Evolutionary conservation across 805 yeast species (phyloP).

Genomic region (Saccharomycopsis oosterbeekiorum): DNA sequence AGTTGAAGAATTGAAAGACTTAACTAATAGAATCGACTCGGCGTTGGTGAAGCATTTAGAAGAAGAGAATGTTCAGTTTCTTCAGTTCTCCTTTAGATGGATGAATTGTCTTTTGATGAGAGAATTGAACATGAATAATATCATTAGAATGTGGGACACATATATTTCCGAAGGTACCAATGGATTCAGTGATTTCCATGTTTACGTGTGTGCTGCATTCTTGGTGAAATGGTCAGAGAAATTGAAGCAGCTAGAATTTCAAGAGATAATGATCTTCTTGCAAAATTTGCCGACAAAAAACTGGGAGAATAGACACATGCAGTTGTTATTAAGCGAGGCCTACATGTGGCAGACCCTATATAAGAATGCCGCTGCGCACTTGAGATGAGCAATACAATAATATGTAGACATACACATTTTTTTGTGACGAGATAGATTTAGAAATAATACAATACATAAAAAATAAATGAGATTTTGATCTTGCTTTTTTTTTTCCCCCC

Average conservation of each 20-base stretch:
- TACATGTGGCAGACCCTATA: conserved; percentile 93
- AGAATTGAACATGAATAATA: conserved; percentile 67
- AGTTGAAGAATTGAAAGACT: conserved; percentile 66
- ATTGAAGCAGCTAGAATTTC: conserved; percentile 80
- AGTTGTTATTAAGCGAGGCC: conserved; percentile 87
- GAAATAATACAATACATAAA: neutral
- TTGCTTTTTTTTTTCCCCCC: neutral
- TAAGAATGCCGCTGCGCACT: conserved; percentile 82
- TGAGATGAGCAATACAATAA: conserved; percentile 28
- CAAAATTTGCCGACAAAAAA: conserved; percentile 80
- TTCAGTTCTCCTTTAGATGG: conserved; percentile 96
- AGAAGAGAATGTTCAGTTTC: conserved; percentile 78
- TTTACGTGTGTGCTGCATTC: conserved; percentile 96
- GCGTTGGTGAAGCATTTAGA: conserved; percentile 67
- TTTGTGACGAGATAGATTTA: neutral
- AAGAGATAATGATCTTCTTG: conserved; percentile 82
- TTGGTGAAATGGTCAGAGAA: conserved; percentile 77
- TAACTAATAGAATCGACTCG: conserved; percentile 72
- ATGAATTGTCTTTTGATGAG: conserved; percentile 97
- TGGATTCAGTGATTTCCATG: conserved; percentile 87
- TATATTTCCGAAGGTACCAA: conserved; percentile 59
- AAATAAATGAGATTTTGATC: neutral
- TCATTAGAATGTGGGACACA: conserved; percentile 97
- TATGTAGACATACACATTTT: neutral
- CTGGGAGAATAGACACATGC: conserved; percentile 88